These are phyloP conservation scores for Zizania latifolia DNA, from an alignment of 176 grass and related monocot species.

Conservation along the genomic window DNA sequence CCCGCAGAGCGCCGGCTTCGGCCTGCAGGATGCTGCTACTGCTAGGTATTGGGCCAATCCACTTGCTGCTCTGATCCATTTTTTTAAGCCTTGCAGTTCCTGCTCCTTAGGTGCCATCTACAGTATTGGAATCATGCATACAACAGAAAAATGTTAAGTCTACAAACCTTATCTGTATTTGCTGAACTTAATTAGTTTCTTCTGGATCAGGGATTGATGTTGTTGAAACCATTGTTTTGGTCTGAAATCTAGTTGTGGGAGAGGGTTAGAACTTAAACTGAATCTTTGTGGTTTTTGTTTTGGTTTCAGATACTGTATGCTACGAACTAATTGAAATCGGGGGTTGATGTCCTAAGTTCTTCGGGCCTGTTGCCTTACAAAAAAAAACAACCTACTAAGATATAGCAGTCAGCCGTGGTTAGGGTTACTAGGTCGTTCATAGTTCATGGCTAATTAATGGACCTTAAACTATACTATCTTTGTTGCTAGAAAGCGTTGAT, in stretches of 20 bases:
- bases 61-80: neutral
- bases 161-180: neutral
- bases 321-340: too few relatives aligned
- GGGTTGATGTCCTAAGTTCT: too few relatives aligned
- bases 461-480: neutral
- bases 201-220: neutral
- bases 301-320: conserved; percentile 12
- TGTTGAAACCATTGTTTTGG: neutral
- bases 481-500: neutral
- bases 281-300: neutral
- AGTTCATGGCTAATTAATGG: neutral
- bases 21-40: conserved; percentile 25
- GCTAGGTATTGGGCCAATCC: conserved; percentile 24
- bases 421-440: neutral
- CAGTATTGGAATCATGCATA: neutral
- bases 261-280: neutral
- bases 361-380: too few relatives aligned
- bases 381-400: too few relatives aligned
- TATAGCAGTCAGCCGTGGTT: neutral
- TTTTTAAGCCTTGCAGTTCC: neutral
- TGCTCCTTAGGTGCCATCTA: neutral
- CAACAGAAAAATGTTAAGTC: neutral
- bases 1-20: conserved; percentile 69
- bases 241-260: conserved; percentile 4
- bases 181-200: neutral